Percentiles rank a stretch among this genome's conserved stretches.
Conservation (phyloP, 805 yeast species). For the Hanseniaspora occidentalis region DNA sequence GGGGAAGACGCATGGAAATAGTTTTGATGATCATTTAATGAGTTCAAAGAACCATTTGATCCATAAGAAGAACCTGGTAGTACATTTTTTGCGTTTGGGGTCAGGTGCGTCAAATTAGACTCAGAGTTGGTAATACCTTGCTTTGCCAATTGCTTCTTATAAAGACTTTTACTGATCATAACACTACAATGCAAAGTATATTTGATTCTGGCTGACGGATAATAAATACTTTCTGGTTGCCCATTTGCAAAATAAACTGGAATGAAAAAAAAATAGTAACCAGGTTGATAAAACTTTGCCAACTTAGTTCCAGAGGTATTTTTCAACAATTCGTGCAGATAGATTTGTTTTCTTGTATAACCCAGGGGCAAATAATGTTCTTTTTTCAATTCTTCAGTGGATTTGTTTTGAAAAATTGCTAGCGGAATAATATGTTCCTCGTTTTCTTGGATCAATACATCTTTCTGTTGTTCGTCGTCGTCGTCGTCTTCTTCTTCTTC, state of each 20-base stretch:
- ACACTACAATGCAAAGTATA: constrained; percentile 12
- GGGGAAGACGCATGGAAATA: constrained; percentile 4
- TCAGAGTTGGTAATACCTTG: no score
- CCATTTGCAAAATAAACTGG: constrained; percentile 51
- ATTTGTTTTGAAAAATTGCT: constrained; percentile 5
- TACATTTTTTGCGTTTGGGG: no score
- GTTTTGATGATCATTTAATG: constrained; percentile 18
- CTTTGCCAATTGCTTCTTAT: constrained; percentile 1
- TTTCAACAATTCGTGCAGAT: neutral
- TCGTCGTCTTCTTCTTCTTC: neutral
- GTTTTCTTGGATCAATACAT: neutral
- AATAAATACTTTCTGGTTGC: constrained; percentile 44
- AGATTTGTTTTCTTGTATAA: constrained; percentile 6
- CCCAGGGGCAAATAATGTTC: constrained; percentile 9
- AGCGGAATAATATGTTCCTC: neutral
- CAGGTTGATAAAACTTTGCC: constrained; percentile 33
- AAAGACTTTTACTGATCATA: constrained; percentile 4
- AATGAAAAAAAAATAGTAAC: constrained; percentile 54
- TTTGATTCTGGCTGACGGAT: constrained; percentile 24
- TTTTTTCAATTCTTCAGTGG: constrained; percentile 9
- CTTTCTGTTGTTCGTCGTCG: neutral
- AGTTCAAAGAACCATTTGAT: no score
- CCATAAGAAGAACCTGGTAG: no score
- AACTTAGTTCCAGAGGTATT: constrained; percentile 2
- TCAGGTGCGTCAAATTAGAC: no score